These are phyloP conservation scores for Trichoderma simmonsii DNA, from an alignment of 2,329 filamentous ascomycete genomes.

Conservation along the genomic window DNA sequence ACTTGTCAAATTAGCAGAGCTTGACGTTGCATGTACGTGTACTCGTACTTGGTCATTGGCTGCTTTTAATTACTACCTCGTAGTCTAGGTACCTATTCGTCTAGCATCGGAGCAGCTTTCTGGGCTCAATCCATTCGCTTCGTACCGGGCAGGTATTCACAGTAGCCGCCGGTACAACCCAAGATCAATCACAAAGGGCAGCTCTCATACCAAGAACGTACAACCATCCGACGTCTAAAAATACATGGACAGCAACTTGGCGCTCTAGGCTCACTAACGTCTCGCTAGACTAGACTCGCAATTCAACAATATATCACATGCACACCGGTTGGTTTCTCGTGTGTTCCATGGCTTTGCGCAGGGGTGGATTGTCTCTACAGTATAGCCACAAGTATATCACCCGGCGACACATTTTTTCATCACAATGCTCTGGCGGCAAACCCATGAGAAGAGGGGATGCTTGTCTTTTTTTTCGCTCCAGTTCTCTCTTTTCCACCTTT, in stretches of 20 bases:
- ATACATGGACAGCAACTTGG: not conserved
- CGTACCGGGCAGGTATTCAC: not conserved
- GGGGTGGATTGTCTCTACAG: not conserved
- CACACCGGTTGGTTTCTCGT: not conserved
- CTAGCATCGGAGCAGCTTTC: not conserved
- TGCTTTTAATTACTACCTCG: not conserved
- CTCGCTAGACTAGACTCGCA: not conserved
- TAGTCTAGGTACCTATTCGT: not conserved
- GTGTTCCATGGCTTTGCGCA: not conserved
- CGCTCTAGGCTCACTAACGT: not conserved
- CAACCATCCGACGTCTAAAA: not conserved
- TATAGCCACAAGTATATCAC: not conserved
- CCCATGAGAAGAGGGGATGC: not conserved
- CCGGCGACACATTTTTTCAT: not conserved
- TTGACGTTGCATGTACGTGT: not conserved
- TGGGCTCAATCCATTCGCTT: not conserved
- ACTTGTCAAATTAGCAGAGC: not conserved
- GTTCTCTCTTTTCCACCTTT: not conserved
- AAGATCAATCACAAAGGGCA: not conserved
- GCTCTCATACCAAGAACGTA: not conserved
- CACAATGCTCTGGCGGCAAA: constrained; percentile 4
- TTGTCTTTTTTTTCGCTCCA: not conserved
- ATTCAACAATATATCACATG: not conserved
- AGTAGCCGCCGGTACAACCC: not conserved
- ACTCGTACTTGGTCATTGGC: not conserved